These are phyloP conservation scores for Beauveria pseudobassiana DNA, from an alignment of 2,329 filamentous ascomycete genomes.

Conservation along the genomic window DNA sequence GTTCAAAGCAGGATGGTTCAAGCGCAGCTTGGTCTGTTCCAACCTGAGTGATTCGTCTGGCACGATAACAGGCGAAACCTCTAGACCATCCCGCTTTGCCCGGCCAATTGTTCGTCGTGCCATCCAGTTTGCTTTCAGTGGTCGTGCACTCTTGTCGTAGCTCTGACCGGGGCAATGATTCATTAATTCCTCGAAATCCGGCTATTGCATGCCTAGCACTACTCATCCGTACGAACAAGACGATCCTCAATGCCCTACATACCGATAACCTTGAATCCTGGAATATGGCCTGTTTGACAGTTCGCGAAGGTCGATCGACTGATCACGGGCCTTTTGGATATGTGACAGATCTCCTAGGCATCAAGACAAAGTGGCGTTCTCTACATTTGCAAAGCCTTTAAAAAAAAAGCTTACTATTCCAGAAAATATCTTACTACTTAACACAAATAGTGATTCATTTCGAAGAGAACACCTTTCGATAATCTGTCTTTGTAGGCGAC, in stretches of 20 bases:
- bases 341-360: neutral
- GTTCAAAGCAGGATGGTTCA: neutral
- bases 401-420: neutral
- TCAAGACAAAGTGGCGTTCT: neutral
- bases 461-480: too few species aligned
- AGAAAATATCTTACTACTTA: neutral
- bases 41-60: neutral
- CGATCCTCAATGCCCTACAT: neutral
- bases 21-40: neutral
- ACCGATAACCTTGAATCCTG: neutral
- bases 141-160: neutral
- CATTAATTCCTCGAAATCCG: neutral
- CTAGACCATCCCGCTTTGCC: neutral
- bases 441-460: neutral
- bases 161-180: neutral
- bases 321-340: neutral
- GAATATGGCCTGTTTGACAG: neutral
- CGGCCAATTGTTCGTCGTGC: neutral
- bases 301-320: neutral
- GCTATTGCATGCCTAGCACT: neutral
- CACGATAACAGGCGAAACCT: neutral
- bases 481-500: neutral
- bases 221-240: neutral
- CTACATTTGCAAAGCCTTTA: too few species aligned
- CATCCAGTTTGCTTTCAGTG: conserved; percentile 8